Percentiles rank a stretch among this genome's conserved stretches.
phyloP scores from a whole-genome alignment of 164 flowering plant genomes.

The Aristolochia contorta region DNA sequence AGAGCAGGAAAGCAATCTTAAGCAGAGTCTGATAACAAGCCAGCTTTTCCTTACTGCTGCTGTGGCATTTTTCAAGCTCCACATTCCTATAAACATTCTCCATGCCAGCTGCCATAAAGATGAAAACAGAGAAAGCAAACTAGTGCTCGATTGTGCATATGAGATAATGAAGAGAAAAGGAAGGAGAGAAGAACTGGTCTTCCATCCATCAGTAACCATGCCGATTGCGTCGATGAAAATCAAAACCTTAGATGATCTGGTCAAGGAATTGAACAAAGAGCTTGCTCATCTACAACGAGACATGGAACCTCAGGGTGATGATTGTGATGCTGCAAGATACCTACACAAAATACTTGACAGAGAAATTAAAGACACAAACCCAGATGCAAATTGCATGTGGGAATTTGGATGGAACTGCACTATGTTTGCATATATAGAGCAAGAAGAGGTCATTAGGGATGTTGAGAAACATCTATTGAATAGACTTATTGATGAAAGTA shows the following conservation, averaged over 20 bases:
- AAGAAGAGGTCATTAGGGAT: constrained; percentile 50
- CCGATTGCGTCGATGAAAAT: constrained; percentile 17
- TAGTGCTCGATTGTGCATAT: constrained; percentile 47
- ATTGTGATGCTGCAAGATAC: constrained; percentile 26
- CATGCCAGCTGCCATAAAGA: constrained; percentile 18
- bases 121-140: constrained; percentile 32
- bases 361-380: constrained; percentile 37
- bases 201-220: constrained; percentile 24
- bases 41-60: constrained; percentile 70
- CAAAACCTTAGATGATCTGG: constrained; percentile 52
- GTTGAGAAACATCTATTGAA: constrained; percentile 49
- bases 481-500: constrained; percentile 51
- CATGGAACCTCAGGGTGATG: constrained; percentile 19
- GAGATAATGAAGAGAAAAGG: constrained; percentile 80
- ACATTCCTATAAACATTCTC: constrained; percentile 48
- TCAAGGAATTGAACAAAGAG: constrained; percentile 47
- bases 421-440: constrained; percentile 29
- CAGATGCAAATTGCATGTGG: constrained; percentile 76
- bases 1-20: constrained; percentile 52
- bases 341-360: constrained; percentile 46
- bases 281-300: constrained; percentile 33
- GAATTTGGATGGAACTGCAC: constrained; percentile 58
- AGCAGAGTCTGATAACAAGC: constrained; percentile 45
- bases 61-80: constrained; percentile 73
- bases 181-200: constrained; percentile 39